Evolutionary conservation across 441 rosid genomes (phyloP).

Genomic region (Flueggea neowawraea): DNA sequence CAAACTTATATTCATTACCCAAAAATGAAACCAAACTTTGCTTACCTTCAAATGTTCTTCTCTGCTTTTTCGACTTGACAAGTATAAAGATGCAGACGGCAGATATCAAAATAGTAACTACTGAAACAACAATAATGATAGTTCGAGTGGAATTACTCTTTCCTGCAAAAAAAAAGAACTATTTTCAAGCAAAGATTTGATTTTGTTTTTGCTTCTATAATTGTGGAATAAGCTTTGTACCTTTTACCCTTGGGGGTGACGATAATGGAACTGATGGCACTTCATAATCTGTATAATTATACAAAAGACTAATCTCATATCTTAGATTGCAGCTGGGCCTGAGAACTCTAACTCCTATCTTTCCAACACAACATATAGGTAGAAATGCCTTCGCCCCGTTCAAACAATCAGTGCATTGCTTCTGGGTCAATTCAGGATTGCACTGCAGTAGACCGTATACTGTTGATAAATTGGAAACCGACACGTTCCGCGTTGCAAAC

Average conservation of each 20-base stretch:
- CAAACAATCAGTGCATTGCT: neutral
- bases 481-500: neutral
- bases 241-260: neutral
- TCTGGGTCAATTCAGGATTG: neutral
- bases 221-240: neutral
- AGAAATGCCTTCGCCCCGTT: neutral
- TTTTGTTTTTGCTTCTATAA: neutral
- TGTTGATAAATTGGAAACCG: neutral
- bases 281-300: neutral
- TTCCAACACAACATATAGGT: neutral
- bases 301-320: neutral
- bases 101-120: slow-evolving; percentile 18
- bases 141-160: slow-evolving; percentile 19
- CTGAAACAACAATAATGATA: slow-evolving; percentile 20
- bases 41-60: slow-evolving; percentile 29
- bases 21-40: neutral
- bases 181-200: no score
- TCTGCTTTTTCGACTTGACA: slow-evolving; percentile 20
- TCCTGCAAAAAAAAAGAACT: slow-evolving; percentile 23
- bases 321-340: neutral
- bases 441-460: neutral
- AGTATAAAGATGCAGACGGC: slow-evolving; percentile 19
- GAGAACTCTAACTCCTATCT: neutral
- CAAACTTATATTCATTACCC: no score
- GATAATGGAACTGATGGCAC: neutral